phyloP scores from a whole-genome alignment of 1,139 yeast genomes.

The Nakaseomyces sp. region DNA sequence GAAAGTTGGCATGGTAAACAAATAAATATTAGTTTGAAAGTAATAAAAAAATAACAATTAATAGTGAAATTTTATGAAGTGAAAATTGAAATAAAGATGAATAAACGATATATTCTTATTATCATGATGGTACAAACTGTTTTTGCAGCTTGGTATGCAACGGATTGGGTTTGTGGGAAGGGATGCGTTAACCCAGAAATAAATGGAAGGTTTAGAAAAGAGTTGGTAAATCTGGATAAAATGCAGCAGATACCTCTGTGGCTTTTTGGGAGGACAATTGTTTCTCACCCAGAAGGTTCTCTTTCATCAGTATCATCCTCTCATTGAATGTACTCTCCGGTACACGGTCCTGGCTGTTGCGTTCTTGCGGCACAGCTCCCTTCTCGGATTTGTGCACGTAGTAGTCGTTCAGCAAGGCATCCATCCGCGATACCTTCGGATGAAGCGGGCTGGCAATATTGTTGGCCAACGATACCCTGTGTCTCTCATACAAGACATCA shows the following conservation, averaged over 20 bases:
- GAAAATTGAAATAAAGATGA: not conserved
- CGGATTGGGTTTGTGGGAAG: no score
- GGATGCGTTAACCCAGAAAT: no score
- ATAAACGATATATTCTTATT: no score
- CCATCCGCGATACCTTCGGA: conserved; percentile 1
- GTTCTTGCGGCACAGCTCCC: not conserved
- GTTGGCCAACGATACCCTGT: conserved; percentile 22
- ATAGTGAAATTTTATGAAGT: not conserved
- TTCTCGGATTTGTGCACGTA: conserved; percentile 3
- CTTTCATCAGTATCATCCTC: not conserved
- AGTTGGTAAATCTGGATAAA: conserved; percentile 5
- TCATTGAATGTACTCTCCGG: conserved; percentile 1
- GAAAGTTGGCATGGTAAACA: not conserved
- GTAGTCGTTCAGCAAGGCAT: conserved; percentile 3
- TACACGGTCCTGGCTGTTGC: not conserved
- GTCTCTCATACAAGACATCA: conserved; percentile 18
- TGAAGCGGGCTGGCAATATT: conserved; percentile 19
- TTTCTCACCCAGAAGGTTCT: not conserved
- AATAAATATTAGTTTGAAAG: not conserved
- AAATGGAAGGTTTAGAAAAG: not conserved
- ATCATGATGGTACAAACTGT: no score
- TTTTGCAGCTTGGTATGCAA: no score
- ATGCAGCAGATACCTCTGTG: not conserved
- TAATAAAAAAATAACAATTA: not conserved
- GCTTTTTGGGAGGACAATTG: not conserved